These are phyloP conservation scores for Trichoderma sp. DNA, from an alignment of 2,329 filamentous ascomycete species.

Conservation along the genomic window DNA sequence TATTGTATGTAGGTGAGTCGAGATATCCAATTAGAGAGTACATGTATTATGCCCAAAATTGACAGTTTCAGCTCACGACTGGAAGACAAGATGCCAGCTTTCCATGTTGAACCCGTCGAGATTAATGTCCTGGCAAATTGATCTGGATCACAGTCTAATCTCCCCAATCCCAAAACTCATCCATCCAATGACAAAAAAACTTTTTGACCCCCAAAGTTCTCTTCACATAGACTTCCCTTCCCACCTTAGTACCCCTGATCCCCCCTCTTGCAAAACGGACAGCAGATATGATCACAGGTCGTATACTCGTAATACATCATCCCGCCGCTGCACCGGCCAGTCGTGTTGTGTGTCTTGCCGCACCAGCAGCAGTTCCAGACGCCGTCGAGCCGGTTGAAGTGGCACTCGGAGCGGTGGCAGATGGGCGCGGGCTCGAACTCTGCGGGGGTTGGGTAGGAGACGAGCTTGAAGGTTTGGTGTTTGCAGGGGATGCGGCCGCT, in stretches of 20 bases:
- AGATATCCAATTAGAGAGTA: neutral
- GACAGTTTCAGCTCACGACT: neutral
- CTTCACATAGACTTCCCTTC: neutral
- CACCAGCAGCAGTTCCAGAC: conserved; percentile 58
- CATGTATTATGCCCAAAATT: neutral
- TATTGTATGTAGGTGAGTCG: neutral
- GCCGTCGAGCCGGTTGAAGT: conserved; percentile 49
- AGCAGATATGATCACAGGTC: conserved; percentile 55
- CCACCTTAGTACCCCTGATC: neutral
- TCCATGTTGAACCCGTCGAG: neutral
- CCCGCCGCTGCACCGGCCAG: conserved; percentile 50
- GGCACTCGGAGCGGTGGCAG: conserved; percentile 41
- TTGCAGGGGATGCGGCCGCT: conserved; percentile 41
- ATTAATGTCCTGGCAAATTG: neutral
- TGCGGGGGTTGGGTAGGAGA: conserved; percentile 49
- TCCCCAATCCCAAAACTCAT: neutral
- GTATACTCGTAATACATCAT: conserved; percentile 52
- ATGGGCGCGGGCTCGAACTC: conserved; percentile 40
- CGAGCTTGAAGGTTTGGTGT: conserved; percentile 42
- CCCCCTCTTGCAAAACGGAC: conserved; percentile 45
- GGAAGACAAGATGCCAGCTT: neutral
- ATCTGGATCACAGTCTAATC: neutral
- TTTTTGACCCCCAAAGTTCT: neutral
- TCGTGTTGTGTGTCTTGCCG: conserved; percentile 51
- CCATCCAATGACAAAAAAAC: neutral